These are phyloP conservation scores for Trichophyton mentagrophytes DNA, from an alignment of 2,329 filamentous ascomycete species.

Conservation along the genomic window DNA sequence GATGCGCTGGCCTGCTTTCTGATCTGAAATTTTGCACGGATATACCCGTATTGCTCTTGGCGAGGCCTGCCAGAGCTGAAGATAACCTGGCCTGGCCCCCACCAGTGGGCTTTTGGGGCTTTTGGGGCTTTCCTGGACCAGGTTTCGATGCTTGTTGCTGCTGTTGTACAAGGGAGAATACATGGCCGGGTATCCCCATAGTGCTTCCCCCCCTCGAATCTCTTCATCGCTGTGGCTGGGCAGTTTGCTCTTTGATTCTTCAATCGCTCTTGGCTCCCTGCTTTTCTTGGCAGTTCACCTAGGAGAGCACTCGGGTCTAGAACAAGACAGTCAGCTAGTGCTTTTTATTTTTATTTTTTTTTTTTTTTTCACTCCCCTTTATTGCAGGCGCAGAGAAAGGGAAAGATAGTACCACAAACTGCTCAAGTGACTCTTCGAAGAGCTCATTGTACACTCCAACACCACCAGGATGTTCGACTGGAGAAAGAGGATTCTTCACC, in stretches of 20 bases:
- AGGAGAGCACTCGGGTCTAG: constrained; percentile 11
- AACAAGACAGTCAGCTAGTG: background rate
- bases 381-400: background rate
- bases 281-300: background rate
- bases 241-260: background rate
- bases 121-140: background rate
- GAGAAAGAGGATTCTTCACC: constrained; percentile 52
- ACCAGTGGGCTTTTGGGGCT: background rate
- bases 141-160: background rate
- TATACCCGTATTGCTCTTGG: background rate
- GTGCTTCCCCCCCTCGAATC: background rate
- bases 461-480: constrained; percentile 48
- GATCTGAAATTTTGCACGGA: too few species aligned
- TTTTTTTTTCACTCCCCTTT: too few species aligned
- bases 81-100: background rate
- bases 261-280: background rate
- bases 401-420: constrained; percentile 34
- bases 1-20: too few species aligned
- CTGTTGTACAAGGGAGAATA: background rate
- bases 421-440: constrained; percentile 46
- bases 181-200: background rate
- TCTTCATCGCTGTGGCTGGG: background rate
- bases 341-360: too few species aligned
- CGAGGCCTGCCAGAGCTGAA: background rate
- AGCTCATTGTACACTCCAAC: constrained; percentile 53